A percentile compares a stretch with the other conserved stretches of the same genome.
phyloP scores from a whole-genome alignment of 169 alveolate species.

The Neospora caninum region DNA sequence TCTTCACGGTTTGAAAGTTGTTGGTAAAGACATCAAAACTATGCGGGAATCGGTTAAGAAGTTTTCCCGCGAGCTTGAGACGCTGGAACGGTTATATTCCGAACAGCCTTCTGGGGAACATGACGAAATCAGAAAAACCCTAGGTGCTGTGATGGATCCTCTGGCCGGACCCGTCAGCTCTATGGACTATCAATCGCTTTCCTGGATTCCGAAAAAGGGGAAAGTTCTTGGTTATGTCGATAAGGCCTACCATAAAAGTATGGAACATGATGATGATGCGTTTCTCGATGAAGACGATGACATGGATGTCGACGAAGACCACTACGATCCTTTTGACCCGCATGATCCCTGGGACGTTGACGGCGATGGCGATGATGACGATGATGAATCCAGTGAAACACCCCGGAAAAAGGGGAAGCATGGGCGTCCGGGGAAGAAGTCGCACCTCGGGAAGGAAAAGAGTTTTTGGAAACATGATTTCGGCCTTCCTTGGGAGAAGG shows the following conservation, averaged over 20 bases:
- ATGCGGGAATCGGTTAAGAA: background rate
- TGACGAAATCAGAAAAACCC: background rate
- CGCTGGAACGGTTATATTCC: background rate
- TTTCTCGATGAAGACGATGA: background rate
- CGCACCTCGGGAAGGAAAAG: too few relatives aligned
- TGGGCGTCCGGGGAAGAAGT: too few relatives aligned
- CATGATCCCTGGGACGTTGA: too few relatives aligned
- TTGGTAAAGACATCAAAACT: background rate
- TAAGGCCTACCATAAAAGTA: background rate
- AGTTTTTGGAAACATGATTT: background rate
- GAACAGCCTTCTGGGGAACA: background rate
- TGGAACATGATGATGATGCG: background rate
- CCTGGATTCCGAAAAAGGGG: background rate
- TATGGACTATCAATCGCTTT: background rate
- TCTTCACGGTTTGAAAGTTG: background rate
- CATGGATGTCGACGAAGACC: background rate
- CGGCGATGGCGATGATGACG: too few relatives aligned
- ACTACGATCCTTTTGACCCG: background rate
- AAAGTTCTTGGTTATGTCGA: background rate
- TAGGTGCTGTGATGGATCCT: background rate
- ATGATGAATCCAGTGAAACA: too few relatives aligned
- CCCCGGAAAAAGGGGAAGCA: too few relatives aligned
- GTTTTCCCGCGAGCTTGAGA: background rate
- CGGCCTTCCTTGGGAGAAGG: background rate
- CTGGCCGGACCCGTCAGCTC: slow-evolving; percentile 7